A percentile compares a stretch with the other conserved stretches of the same genome.
These are phyloP conservation scores for Hortiboletus campestris DNA, from an alignment of 768 basidiomycete species.

Conservation along the genomic window DNA sequence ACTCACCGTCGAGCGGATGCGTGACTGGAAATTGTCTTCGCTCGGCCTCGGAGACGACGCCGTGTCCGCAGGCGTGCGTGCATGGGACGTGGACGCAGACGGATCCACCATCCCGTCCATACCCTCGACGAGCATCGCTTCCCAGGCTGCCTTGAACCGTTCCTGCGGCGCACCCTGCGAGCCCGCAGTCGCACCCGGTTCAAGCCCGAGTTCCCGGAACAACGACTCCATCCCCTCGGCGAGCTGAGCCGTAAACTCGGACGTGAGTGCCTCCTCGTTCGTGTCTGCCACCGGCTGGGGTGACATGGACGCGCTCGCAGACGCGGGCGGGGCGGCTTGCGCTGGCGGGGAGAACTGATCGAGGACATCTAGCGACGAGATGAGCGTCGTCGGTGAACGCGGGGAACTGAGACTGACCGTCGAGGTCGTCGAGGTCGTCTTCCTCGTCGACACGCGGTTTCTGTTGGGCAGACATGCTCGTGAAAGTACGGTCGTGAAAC, in stretches of 20 bases:
- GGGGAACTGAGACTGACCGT: conserved; percentile 32
- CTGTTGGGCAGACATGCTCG: conserved; percentile 11
- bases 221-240: conserved; percentile 45
- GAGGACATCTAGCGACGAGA: conserved; percentile 41
- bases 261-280: background rate
- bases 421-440: conserved; percentile 41
- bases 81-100: background rate
- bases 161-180: conserved; percentile 30
- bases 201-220: conserved; percentile 25
- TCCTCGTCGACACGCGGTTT: conserved; percentile 33
- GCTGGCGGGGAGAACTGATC: conserved; percentile 40
- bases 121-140: conserved; percentile 64
- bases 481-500: too few species aligned
- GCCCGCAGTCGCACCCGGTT: conserved; percentile 15
- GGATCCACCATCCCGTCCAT: conserved; percentile 40
- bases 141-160: conserved; percentile 62
- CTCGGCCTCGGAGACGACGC: conserved; percentile 8
- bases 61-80: background rate
- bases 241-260: conserved; percentile 40
- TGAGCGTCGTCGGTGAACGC: conserved; percentile 8
- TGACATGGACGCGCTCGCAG: conserved; percentile 19
- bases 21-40: conserved; percentile 58
- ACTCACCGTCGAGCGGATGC: conserved; percentile 69
- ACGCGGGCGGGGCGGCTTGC: conserved; percentile 16
- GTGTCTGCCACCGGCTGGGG: conserved; percentile 9